Evolutionary conservation across 2,329 filamentous ascomycete genomes (phyloP).

Genomic region (Fusarium clavum): DNA sequence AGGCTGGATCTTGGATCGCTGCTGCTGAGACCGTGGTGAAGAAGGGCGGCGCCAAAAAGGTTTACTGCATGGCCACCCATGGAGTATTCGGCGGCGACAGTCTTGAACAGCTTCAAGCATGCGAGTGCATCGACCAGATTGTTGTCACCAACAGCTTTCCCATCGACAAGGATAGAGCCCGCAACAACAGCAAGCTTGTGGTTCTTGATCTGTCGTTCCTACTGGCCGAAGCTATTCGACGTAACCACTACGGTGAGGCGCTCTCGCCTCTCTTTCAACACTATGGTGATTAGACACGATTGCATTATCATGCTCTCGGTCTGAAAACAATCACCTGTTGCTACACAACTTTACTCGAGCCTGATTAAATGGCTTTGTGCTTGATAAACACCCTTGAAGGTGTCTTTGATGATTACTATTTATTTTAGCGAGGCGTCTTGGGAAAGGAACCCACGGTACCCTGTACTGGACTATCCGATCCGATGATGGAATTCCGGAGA

Average conservation of each 20-base stretch:
- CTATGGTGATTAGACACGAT: conserved; percentile 62
- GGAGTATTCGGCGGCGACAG: conserved; percentile 93
- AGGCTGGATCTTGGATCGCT: conserved; percentile 95
- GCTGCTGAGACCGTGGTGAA: conserved; percentile 97
- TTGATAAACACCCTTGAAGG: conserved; percentile 36
- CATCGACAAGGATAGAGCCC: conserved; percentile 79
- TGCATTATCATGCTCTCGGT: conserved; percentile 7
- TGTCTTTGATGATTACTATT: conserved; percentile 32
- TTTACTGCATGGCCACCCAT: conserved; percentile 98
- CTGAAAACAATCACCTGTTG: conserved; percentile 22
- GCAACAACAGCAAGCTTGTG: conserved; percentile 82
- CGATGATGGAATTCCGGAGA: conserved; percentile 22
- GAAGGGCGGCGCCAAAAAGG: conserved; percentile 88
- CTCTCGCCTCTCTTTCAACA: conserved; percentile 78
- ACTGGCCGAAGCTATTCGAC: conserved; percentile 89
- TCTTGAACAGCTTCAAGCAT: conserved; percentile 88
- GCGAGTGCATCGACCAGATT: conserved; percentile 92
- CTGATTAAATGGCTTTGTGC: conserved; percentile 11
- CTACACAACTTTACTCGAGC: conserved; percentile 12
- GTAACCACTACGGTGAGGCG: conserved; percentile 96
- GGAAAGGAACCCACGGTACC: conserved; percentile 41
- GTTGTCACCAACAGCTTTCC: conserved; percentile 98
- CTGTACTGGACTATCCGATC: conserved; percentile 30
- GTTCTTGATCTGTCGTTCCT: conserved; percentile 90
- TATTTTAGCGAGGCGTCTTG: conserved; percentile 54